Evolutionary conservation across 176 grass and related monocot genomes (phyloP).

Genomic region (Oryza nivara): DNA sequence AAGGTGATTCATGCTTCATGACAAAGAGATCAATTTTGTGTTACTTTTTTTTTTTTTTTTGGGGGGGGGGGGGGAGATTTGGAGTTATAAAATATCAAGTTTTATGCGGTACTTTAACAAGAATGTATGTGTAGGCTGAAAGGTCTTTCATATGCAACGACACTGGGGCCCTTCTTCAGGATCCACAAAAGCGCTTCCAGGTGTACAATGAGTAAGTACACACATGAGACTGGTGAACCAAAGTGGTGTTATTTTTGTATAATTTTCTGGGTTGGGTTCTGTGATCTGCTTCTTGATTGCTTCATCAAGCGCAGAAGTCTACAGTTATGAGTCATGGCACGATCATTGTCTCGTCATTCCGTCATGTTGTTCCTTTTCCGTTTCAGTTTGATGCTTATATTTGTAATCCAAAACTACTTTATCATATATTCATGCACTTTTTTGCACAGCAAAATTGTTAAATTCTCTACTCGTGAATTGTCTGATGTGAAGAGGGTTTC

Average conservation of each 20-base stretch:
- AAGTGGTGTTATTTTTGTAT: constrained; percentile 14
- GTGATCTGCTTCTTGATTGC: constrained; percentile 29
- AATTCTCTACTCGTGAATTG: constrained; percentile 75
- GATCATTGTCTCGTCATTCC: neutral
- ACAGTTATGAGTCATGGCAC: neutral
- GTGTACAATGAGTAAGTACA: constrained; percentile 84
- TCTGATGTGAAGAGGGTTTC: constrained; percentile 88
- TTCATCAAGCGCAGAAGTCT: neutral
- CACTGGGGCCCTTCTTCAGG: constrained; percentile 77
- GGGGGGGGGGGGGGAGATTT: neutral
- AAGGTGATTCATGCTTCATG: constrained; percentile 54
- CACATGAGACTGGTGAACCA: neutral
- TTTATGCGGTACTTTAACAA: constrained; percentile 12
- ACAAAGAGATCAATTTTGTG: neutral
- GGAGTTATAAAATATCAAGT: neutral
- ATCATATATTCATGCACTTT: constrained; percentile 32
- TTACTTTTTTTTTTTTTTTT: neutral
- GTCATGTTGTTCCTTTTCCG: neutral
- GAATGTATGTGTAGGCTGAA: constrained; percentile 63
- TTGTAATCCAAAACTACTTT: constrained; percentile 26
- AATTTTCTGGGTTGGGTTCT: constrained; percentile 16
- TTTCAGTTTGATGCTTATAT: constrained; percentile 34
- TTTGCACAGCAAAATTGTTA: constrained; percentile 65
- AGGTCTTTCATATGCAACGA: constrained; percentile 91
- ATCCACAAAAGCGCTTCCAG: constrained; percentile 66